A percentile compares a stretch with the other conserved stretches of the same genome.
Conservation (phyloP, 345 rosid genomes). For the Gossypium herbaceum region DNA sequence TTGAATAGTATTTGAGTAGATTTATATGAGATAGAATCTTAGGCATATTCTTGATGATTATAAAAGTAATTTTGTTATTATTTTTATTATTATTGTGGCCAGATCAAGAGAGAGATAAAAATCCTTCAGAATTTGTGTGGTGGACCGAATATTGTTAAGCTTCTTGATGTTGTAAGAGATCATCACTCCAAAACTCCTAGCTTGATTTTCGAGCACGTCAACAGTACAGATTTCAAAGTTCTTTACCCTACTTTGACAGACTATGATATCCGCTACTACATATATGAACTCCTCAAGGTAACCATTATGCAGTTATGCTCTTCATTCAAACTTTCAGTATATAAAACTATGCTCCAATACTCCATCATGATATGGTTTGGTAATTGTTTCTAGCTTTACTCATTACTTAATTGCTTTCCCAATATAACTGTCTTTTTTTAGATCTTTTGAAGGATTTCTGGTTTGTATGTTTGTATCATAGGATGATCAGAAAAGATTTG, state of each 20-base stretch:
- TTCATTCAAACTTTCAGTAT: not conserved
- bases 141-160: slow-evolving; percentile 68
- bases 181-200: slow-evolving; percentile 83
- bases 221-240: slow-evolving; percentile 83
- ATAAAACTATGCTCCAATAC: not conserved
- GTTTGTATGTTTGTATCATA: not conserved
- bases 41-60: not conserved
- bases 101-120: slow-evolving; percentile 84
- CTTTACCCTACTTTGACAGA: slow-evolving; percentile 78
- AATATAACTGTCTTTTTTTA: not conserved
- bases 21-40: slow-evolving; percentile 8
- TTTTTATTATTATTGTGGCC: slow-evolving; percentile 12
- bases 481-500: not conserved
- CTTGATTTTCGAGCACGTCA: slow-evolving; percentile 74
- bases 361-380: not conserved
- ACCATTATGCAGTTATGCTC: not conserved
- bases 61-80: not conserved
- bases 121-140: slow-evolving; percentile 82
- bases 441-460: not conserved
- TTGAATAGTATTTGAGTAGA: not conserved
- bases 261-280: slow-evolving; percentile 80
- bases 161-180: slow-evolving; percentile 74
- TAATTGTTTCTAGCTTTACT: not conserved
- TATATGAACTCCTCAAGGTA: slow-evolving; percentile 82
- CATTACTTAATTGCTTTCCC: not conserved